These are phyloP conservation scores for Parathielavia appendiculata DNA, from an alignment of 495 filamentous ascomycete species.

Conservation along the genomic window DNA sequence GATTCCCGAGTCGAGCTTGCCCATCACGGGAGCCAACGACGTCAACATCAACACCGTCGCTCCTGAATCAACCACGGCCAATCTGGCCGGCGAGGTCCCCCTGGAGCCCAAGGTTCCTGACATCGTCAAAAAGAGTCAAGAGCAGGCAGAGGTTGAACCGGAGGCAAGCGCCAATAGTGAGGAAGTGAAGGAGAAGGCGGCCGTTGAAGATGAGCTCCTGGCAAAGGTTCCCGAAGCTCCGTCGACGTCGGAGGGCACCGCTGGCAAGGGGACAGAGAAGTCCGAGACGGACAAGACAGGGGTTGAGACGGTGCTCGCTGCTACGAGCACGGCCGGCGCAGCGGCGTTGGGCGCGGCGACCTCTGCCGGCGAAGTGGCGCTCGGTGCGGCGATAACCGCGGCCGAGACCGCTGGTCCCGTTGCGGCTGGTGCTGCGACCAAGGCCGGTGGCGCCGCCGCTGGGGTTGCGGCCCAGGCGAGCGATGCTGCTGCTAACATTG, in stretches of 20 bases:
- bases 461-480: neutral
- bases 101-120: slow-evolving; percentile 61
- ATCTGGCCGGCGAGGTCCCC: slow-evolving; percentile 49
- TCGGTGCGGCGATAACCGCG: slow-evolving; percentile 33
- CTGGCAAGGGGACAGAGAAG: slow-evolving; percentile 44
- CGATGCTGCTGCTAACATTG: slow-evolving; percentile 1
- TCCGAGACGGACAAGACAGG: slow-evolving; percentile 40
- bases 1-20: slow-evolving; percentile 84
- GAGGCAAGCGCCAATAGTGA: slow-evolving; percentile 56
- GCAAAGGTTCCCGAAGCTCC: slow-evolving; percentile 53
- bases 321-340: slow-evolving; percentile 37
- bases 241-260: slow-evolving; percentile 53
- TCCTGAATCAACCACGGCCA: slow-evolving; percentile 66
- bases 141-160: slow-evolving; percentile 51
- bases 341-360: slow-evolving; percentile 37
- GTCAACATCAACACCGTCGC: slow-evolving; percentile 63
- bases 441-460: neutral
- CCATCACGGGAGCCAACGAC: slow-evolving; percentile 51
- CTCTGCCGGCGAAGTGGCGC: slow-evolving; percentile 39
- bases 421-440: neutral
- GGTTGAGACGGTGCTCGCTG: slow-evolving; percentile 39
- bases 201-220: slow-evolving; percentile 56
- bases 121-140: slow-evolving; percentile 62
- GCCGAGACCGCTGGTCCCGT: slow-evolving; percentile 22
- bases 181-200: slow-evolving; percentile 56